phyloP scores from a whole-genome alignment of 2,329 filamentous ascomycete species.

The Colletotrichum karsti region DNA sequence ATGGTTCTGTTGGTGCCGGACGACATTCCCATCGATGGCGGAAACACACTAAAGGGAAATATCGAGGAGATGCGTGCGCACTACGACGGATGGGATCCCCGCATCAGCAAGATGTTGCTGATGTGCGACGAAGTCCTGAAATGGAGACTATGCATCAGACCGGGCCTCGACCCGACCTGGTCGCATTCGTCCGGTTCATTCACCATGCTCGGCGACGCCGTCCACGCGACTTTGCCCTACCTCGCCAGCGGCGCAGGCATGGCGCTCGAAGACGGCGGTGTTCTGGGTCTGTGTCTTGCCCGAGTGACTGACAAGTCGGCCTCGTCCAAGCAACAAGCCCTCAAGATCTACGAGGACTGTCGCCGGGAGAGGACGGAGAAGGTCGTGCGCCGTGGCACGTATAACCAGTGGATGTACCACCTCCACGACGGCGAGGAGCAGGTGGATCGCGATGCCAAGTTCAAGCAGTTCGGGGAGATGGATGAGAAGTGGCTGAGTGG shows the following conservation, averaged over 20 bases:
- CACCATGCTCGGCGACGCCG: constrained; percentile 69
- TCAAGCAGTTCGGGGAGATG: constrained; percentile 39
- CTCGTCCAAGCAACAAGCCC: constrained; percentile 40
- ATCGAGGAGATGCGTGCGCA: constrained; percentile 56
- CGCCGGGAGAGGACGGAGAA: constrained; percentile 66
- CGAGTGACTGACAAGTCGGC: constrained; percentile 50
- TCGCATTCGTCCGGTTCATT: constrained; percentile 63
- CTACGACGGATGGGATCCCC: constrained; percentile 66
- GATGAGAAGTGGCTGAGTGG: constrained; percentile 40
- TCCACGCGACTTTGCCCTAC: constrained; percentile 72
- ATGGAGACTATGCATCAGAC: constrained; percentile 67
- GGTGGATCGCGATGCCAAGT: constrained; percentile 54
- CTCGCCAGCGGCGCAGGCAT: constrained; percentile 65
- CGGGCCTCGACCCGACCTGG: constrained; percentile 60
- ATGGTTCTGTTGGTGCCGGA: constrained; percentile 51
- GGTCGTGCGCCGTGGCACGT: constrained; percentile 67
- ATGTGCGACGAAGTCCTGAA: constrained; percentile 68
- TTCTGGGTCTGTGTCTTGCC: constrained; percentile 63
- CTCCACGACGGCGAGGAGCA: constrained; percentile 67
- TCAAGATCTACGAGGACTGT: constrained; percentile 64
- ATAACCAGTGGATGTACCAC: constrained; percentile 70
- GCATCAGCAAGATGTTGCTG: constrained; percentile 61
- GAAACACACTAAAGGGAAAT: constrained; percentile 51
- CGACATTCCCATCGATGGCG: constrained; percentile 43
- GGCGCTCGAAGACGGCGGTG: constrained; percentile 68